Base-by-base conservation (phyloP, 805 yeast species). In the Barnettozyma siamensis region DNA sequence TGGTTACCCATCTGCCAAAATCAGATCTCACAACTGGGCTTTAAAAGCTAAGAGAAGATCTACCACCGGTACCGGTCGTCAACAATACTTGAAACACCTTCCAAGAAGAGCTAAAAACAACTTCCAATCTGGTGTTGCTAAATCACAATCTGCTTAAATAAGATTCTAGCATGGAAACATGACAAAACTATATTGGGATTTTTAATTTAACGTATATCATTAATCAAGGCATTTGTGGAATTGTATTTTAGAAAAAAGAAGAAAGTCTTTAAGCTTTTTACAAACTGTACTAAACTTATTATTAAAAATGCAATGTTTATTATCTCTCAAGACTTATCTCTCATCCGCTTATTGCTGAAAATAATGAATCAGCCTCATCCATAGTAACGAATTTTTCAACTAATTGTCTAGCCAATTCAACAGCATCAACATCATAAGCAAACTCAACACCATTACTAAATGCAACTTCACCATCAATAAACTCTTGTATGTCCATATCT, bases 51-150 rank as follows among this genome's bases (percentile, higher is more conserved):
- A 89, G 84, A 88, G 99, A 88, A 88, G 99, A 87, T 84, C 85
- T 74, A 93, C 99, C 61, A 89, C 97, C 62, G 99, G 99, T 80
- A 82, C 98, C 72, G 99, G 99, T 76, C 94, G 99, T 79, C 87
- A 88, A 94, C 78, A 89, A 72, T 80, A 91, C 88, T 82, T 93
- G 75, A 93, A 91, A 81, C 83, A 81, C 75, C 95, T 93, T 63
- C 75, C 93, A 62, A 89, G 98, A 83, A 87, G 88, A 80, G 91
- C 91, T 86, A 87, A 89, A 86, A 91, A 91, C 83, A 95, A 88
- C 71, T 93, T 93, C 96, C 96, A 87, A 75, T 69, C 95, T 64
- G 87, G 88, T 70, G 76, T 72, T 59, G 79, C 81, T 60, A 71
- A 76, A 73, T 73, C 83, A 63, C 73, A 73, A 69, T 66, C 82